These are phyloP conservation scores for Syzygium aqueum DNA, from an alignment of 345 rosid genomes.

Conservation along the genomic window DNA sequence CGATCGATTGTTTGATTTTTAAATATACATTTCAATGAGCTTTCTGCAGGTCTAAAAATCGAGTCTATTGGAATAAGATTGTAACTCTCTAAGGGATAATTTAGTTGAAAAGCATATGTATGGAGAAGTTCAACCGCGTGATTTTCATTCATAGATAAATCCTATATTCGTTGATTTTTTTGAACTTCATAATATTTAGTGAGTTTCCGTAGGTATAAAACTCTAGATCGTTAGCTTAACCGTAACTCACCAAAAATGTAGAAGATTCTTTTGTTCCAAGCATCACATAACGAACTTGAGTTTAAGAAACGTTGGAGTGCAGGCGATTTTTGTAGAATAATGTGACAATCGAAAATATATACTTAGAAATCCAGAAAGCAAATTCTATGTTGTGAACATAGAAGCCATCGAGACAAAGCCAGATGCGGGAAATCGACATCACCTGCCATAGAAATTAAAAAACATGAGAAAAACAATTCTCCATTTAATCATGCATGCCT, in stretches of 20 bases:
- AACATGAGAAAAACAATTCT: not conserved
- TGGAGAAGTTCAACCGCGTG: not conserved
- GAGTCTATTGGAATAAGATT: not conserved
- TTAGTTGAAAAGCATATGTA: not conserved
- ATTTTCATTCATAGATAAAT: not conserved
- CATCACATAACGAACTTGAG: not conserved
- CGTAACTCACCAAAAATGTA: not conserved
- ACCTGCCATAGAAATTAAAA: not conserved
- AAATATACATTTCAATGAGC: not conserved
- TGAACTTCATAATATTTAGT: not conserved
- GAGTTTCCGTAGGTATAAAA: not conserved
- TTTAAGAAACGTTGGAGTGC: no score
- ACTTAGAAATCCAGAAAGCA: no score
- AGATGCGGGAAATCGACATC: not conserved
- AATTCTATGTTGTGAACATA: no score
- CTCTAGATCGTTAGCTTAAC: not conserved
- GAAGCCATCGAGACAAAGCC: not conserved
- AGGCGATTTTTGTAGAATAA: no score
- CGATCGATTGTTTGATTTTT: no score
- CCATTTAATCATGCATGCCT: not conserved
- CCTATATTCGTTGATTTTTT: no score
- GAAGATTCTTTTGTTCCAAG: not conserved
- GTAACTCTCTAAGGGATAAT: not conserved
- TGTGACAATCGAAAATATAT: no score
- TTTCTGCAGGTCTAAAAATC: not conserved